Evolutionary conservation across 192 early-diverging fungal genomes (phyloP), one percentile per base, ranked within the genome.

Genomic region (Geranomyces variabilis): DNA sequence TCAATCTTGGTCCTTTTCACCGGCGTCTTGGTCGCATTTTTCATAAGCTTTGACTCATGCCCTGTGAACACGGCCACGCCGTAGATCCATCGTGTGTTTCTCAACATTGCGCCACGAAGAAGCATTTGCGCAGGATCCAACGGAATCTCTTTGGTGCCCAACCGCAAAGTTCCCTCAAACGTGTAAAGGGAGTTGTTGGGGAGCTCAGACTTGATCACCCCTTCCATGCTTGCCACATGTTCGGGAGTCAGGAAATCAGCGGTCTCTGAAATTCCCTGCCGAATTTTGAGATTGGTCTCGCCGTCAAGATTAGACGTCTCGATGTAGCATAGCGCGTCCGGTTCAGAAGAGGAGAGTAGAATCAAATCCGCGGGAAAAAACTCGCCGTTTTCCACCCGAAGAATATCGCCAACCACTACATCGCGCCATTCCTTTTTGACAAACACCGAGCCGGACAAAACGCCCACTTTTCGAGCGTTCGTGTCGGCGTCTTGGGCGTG

Each of bases 251-350:
- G 75, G 29, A 93, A 33, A 47, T 82, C 77, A 0, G 91, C 84
- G 2, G 96, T 99, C 71, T 97, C 93, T 15, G 91, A 88, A 1
- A 93, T 70, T 6, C 90, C 94, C 79, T 99, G 97, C 70, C 95
- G 94, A 66, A 99, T 94, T 76, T 99, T 99, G 49, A 99, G 82
- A 77, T 99, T 99, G 21, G 94, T 96, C 80, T 99, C 97, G 60
- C 97, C 97, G 75, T 99, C 97, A 58, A 99, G 82, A 79, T 97
- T 97, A 72, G 92, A 94, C 69, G 97, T 99, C 79, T 99, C 97
- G 65, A 99, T 95, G 71, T 99, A 99, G 77, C 93, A 94, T 79
- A 97, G 84, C 36, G 93, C 95, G 78, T 99, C 95, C 17, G 95
- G 97, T 75, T 97, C 97, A 15, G 89, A 92, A 45, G 90, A 92